phyloP scores from a whole-genome alignment of 1,284 basidiomycete genomes.

The Cystobasidium slooffiae region DNA sequence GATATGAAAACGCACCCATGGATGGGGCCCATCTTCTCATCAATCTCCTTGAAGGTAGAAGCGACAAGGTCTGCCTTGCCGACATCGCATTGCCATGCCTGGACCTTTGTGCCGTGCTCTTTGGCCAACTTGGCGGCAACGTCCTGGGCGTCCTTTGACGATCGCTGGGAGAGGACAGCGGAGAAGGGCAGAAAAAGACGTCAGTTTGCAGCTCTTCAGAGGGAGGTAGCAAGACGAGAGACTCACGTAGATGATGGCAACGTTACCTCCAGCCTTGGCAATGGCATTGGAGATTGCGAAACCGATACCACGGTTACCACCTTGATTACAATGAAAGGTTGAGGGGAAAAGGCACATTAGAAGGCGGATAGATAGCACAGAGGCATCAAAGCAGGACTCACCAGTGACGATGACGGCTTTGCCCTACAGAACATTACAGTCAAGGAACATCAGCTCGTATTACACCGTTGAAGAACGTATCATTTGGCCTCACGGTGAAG shows the following conservation, averaged over 20 bases:
- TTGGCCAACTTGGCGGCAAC: conserved; percentile 58
- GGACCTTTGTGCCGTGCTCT: conserved; percentile 56
- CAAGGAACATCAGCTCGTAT: too few relatives aligned
- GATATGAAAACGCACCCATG: neutral
- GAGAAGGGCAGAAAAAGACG: neutral
- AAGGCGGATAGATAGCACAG: neutral
- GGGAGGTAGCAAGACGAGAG: neutral
- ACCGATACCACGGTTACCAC: conserved; percentile 62
- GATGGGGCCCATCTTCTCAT: conserved; percentile 54
- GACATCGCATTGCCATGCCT: conserved; percentile 62
- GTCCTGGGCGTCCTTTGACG: conserved; percentile 58
- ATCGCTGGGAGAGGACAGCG: conserved; percentile 33
- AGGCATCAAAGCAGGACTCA: neutral
- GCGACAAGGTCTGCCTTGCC: conserved; percentile 54
- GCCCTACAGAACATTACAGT: neutral
- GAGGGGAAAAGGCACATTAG: conserved; percentile 51
- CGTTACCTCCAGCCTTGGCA: conserved; percentile 57
- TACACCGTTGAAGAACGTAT: too few relatives aligned
- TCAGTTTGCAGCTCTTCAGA: neutral
- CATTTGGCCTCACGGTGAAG: conserved; percentile 17
- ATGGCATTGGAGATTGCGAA: conserved; percentile 60
- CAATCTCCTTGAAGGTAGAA: conserved; percentile 58
- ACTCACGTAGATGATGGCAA: conserved; percentile 60
- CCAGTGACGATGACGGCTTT: conserved; percentile 40
- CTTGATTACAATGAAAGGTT: conserved; percentile 52